Evolutionary conservation across 2,329 filamentous ascomycete genomes (phyloP).

Genomic region (Plenodomus tracheiphilus): DNA sequence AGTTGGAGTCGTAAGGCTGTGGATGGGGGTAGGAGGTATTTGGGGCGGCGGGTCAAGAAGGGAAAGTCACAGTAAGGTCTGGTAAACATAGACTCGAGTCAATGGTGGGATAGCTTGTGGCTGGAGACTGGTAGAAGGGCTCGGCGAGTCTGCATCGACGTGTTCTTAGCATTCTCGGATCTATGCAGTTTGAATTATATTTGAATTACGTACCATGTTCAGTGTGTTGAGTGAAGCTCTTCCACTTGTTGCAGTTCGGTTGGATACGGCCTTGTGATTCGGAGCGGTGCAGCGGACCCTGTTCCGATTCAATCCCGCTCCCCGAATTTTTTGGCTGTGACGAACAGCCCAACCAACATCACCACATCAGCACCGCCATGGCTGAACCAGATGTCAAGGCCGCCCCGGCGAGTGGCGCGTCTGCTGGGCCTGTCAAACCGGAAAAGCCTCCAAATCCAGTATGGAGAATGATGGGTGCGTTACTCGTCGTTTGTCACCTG

Average conservation of each 20-base stretch:
- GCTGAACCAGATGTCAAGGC: slow-evolving; percentile 37
- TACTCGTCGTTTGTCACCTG: neutral
- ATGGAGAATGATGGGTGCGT: slow-evolving; percentile 46
- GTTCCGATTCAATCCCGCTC: slow-evolving; percentile 22
- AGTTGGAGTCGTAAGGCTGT: slow-evolving; percentile 43
- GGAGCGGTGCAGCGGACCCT: neutral
- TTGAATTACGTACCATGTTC: no score
- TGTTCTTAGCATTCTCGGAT: no score
- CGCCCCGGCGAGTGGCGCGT: slow-evolving; percentile 23
- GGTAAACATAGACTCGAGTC: neutral
- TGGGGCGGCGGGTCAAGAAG: neutral
- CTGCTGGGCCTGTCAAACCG: slow-evolving; percentile 28
- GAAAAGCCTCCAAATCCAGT: slow-evolving; percentile 42
- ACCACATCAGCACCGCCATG: slow-evolving; percentile 29
- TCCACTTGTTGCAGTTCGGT: neutral
- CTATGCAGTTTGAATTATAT: no score
- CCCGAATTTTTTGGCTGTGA: slow-evolving; percentile 31
- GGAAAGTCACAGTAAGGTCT: neutral
- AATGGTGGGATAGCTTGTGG: no score
- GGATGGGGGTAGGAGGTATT: slow-evolving; percentile 26
- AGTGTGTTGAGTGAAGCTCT: neutral
- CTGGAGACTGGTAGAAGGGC: no score
- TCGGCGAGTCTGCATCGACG: no score
- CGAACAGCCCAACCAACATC: slow-evolving; percentile 11
- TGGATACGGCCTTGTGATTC: neutral